phyloP scores from a whole-genome alignment of 2,329 filamentous ascomycete genomes.

The Microdochium paspali region DNA sequence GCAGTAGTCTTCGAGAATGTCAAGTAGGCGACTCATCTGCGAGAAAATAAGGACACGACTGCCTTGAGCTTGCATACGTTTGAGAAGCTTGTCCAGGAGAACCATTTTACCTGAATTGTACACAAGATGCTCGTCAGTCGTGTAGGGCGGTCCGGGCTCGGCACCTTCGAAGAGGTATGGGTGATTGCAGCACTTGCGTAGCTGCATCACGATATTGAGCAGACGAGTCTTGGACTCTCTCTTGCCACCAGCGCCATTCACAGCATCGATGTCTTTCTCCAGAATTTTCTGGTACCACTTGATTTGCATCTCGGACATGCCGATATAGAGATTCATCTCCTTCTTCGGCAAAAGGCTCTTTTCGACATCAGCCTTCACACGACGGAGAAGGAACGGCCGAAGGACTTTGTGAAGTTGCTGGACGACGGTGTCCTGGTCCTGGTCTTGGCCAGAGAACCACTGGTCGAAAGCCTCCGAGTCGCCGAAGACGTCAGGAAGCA shows the following conservation, averaged over 20 bases:
- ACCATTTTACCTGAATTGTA: slow-evolving; percentile 96
- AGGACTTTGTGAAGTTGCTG: slow-evolving; percentile 91
- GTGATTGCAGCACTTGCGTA: slow-evolving; percentile 98
- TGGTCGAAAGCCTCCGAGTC: slow-evolving; percentile 95
- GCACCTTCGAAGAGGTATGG: slow-evolving; percentile 97
- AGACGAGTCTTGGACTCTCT: slow-evolving; percentile 95
- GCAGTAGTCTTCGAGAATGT: slow-evolving; percentile 97
- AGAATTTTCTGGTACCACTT: slow-evolving; percentile 99
- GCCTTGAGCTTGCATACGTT: slow-evolving; percentile 72
- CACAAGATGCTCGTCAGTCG: slow-evolving; percentile 91
- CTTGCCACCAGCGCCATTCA: slow-evolving; percentile 93
- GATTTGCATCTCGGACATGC: slow-evolving; percentile 98
- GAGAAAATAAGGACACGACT: slow-evolving; percentile 98
- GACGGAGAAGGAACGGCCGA: slow-evolving; percentile 84
- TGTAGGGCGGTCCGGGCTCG: slow-evolving; percentile 94
- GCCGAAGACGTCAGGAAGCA: slow-evolving; percentile 96
- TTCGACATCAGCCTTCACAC: slow-evolving; percentile 96
- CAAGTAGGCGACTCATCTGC: slow-evolving; percentile 94
- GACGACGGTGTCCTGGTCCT: slow-evolving; percentile 90
- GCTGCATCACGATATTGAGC: slow-evolving; percentile 98
- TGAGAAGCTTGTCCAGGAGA: slow-evolving; percentile 85
- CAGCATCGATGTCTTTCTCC: slow-evolving; percentile 97
- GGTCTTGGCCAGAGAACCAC: slow-evolving; percentile 89
- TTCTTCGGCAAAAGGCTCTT: slow-evolving; percentile 97
- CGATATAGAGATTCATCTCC: slow-evolving; percentile 92